Evolutionary conservation across 108 stramenopile species (phyloP).

Genomic region (Halocafeteria seosinensis): DNA sequence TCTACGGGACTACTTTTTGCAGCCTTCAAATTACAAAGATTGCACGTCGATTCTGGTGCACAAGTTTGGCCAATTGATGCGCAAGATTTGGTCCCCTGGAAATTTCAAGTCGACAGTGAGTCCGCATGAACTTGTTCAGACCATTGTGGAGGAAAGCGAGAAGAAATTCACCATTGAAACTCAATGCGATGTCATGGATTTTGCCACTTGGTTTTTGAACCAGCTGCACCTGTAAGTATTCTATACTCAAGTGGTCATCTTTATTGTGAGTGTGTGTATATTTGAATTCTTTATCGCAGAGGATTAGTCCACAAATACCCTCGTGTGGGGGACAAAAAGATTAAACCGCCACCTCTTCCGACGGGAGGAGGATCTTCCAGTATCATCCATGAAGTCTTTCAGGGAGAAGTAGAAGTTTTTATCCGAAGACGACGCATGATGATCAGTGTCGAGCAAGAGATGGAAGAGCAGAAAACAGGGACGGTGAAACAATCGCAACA

Average conservation of each 20-base stretch:
- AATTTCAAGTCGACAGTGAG: constrained; percentile 79
- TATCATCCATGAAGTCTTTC: constrained; percentile 70
- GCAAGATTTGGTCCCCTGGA: constrained; percentile 74
- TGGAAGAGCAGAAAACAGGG: constrained; percentile 21
- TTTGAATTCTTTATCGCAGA: no score
- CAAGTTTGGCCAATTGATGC: constrained; percentile 66
- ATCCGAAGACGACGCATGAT: constrained; percentile 26
- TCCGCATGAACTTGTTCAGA: constrained; percentile 83
- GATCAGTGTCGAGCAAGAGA: constrained; percentile 17
- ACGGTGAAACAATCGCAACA: constrained; percentile 14
- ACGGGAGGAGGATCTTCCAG: constrained; percentile 18
- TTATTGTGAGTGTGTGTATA: no score
- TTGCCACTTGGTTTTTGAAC: constrained; percentile 82
- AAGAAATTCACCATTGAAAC: constrained; percentile 62
- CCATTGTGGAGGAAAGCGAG: constrained; percentile 57
- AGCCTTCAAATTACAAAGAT: constrained; percentile 19
- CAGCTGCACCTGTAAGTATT: constrained; percentile 65
- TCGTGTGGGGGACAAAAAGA: constrained; percentile 17
- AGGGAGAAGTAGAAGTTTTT: constrained; percentile 64
- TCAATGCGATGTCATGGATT: constrained; percentile 74
- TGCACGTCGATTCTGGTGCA: constrained; percentile 13
- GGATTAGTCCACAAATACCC: constrained; percentile 41
- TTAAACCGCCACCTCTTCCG: not conserved
- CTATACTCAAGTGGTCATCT: no score
- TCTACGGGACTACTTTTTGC: constrained; percentile 73